Evolutionary conservation across 129 eudicot species (phyloP), one percentile per base, ranked within the genome.

Genomic region (Lactuca saligna): DNA sequence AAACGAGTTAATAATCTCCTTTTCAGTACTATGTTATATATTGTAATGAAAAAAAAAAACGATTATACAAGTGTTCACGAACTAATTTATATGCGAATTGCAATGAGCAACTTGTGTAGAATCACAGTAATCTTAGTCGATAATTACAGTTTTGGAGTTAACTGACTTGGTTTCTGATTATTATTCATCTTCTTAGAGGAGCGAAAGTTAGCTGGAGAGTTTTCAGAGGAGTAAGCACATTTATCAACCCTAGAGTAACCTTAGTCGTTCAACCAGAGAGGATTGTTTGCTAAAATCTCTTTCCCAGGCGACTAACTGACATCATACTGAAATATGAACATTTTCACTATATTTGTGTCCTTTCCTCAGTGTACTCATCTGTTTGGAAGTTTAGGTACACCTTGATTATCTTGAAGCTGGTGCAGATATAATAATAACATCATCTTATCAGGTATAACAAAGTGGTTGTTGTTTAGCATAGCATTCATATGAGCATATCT

Each of bases 391-490:
- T 72, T 74, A 91, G 97, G 97, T 91, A 17, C 97, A 91, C 82
- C 78, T 91, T 31, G 97, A 91, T 82, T 91, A 88, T 82, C 97
- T 91, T 63, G 96, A 91, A 75, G 97, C 96, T 61, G 97, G 97
- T 38, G 96, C 97, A 7, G 87, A 86, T 80, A 75, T 91, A 51
- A 78, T 91, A 20, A 83, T 85, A 58, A 85, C 97, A 54, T 81
- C 96, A 71, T 91, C 97, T 41, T 91, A 91, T 84, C 97, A 91
- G 93, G 97, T 87, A 70, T 49, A 75, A 73, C 38, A 29, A 0
- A 68, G 6, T 8, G 5, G 42, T 54, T 4, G n/a, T 7, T 15
- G 17, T 17, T 44, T 12, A 34, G 11, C n/a, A 20, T 20, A 13
- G n/a, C 59, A 31, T 15, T 16, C 20, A 2, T 14, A 25, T 54